Conservation (phyloP, 192 early-diverging fungal species). For the Coemansia reversa region DNA sequence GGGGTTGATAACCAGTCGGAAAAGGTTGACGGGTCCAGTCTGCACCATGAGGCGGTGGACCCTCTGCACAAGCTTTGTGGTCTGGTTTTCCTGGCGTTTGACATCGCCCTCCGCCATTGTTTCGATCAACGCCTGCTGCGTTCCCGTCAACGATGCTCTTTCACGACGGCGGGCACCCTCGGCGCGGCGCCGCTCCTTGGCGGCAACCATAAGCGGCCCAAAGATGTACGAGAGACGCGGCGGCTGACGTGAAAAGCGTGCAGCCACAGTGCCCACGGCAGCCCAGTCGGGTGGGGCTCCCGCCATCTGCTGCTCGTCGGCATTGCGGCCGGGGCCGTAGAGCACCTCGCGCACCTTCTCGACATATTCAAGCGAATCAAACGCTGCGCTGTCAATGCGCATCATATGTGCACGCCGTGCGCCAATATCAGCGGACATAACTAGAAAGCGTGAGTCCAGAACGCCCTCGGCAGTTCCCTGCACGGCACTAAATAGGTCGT, state of each 20-base stretch:
- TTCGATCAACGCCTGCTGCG: constrained; percentile 44
- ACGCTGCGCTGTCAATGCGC: constrained; percentile 68
- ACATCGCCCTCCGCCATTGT: constrained; percentile 69
- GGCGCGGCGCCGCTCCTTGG: constrained; percentile 20
- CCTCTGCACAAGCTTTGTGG: constrained; percentile 72
- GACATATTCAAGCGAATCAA: constrained; percentile 78
- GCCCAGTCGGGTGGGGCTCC: constrained; percentile 59
- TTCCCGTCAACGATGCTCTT: not conserved
- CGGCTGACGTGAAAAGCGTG: constrained; percentile 54
- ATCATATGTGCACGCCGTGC: constrained; percentile 76
- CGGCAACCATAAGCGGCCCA: constrained; percentile 42
- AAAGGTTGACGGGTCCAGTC: constrained; percentile 66
- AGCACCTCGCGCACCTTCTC: constrained; percentile 59
- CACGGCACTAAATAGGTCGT: constrained; percentile 57
- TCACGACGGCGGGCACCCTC: constrained; percentile 1
- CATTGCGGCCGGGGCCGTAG: constrained; percentile 44
- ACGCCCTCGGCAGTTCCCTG: constrained; percentile 81
- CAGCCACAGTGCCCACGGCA: constrained; percentile 57
- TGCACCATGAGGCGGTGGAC: constrained; percentile 64
- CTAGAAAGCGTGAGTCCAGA: constrained; percentile 81
- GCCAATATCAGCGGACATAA: constrained; percentile 70
- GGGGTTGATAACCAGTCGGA: constrained; percentile 88
- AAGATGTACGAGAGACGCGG: constrained; percentile 81
- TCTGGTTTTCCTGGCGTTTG: constrained; percentile 81
- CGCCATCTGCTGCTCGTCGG: constrained; percentile 50